phyloP scores from a whole-genome alignment of 306 rosid genomes.

The Vigna nakashimae region DNA sequence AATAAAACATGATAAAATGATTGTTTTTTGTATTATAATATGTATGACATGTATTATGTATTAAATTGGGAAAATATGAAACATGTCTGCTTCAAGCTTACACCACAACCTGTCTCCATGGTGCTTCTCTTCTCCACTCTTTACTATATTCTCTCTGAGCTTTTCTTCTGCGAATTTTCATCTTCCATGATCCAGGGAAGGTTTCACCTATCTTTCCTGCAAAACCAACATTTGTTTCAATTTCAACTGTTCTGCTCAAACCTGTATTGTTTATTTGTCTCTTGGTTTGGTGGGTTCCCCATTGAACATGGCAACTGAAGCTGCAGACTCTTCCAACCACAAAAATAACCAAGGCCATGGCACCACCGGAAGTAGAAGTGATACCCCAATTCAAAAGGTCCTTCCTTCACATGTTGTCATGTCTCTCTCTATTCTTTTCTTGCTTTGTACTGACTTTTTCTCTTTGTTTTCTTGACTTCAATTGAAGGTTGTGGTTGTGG shows the following conservation, averaged over 20 bases:
- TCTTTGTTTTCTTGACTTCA: conserved; percentile 4
- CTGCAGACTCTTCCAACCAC: conserved; percentile 1
- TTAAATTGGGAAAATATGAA: conserved; percentile 39
- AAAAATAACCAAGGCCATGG: background rate
- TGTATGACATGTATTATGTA: conserved; percentile 23
- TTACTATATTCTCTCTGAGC: conserved; percentile 41
- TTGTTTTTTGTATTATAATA: background rate
- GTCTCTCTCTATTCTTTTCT: background rate
- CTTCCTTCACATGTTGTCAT: background rate
- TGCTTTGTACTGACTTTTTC: background rate
- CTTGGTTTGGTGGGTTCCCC: conserved; percentile 45
- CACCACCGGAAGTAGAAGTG: conserved; percentile 22
- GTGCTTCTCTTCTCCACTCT: conserved; percentile 43
- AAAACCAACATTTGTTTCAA: background rate
- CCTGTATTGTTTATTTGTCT: conserved; percentile 25
- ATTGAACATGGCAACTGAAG: conserved; percentile 43
- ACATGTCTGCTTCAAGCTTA: conserved; percentile 48
- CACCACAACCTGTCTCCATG: conserved; percentile 47
- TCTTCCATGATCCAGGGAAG: conserved; percentile 39
- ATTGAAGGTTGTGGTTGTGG: background rate
- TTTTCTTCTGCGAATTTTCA: conserved; percentile 23
- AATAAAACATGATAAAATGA: too few relatives aligned
- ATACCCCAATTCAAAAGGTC: conserved; percentile 49
- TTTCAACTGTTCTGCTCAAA: conserved; percentile 29
- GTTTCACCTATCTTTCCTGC: background rate